A percentile compares a stretch with the other conserved stretches of the same genome.
phyloP scores from a whole-genome alignment of 2,329 filamentous ascomycete species.

The Dothidotthia symphoricarpi region DNA sequence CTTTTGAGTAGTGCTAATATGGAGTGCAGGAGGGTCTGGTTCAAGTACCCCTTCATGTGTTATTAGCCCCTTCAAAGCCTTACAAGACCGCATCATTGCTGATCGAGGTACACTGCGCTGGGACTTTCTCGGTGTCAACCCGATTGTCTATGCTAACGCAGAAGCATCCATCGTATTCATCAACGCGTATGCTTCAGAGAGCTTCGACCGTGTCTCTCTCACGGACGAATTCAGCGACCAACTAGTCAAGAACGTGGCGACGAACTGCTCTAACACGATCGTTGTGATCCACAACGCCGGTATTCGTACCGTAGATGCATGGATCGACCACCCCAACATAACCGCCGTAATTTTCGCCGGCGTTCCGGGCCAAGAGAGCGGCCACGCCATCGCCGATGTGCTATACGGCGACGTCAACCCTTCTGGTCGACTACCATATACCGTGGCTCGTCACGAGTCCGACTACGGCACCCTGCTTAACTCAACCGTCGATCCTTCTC shows the following conservation, averaged over 20 bases:
- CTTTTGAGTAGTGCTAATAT: constrained; percentile 40
- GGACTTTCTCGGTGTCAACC: constrained; percentile 36
- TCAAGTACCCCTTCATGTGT: constrained; percentile 43
- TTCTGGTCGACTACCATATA: constrained; percentile 72
- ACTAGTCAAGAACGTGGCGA: constrained; percentile 48
- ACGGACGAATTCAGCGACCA: constrained; percentile 23
- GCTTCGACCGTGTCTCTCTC: constrained; percentile 25
- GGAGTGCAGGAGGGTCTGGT: constrained; percentile 41
- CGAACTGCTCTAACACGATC: constrained; percentile 51
- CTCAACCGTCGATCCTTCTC: constrained; percentile 35
- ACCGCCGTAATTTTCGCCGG: constrained; percentile 80
- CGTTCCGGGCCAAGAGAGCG: constrained; percentile 76
- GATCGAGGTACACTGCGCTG: constrained; percentile 36
- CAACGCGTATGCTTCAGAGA: constrained; percentile 51
- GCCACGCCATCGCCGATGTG: constrained; percentile 72
- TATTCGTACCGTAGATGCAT: constrained; percentile 71
- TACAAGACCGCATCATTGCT: constrained; percentile 31
- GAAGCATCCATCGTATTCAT: constrained; percentile 57
- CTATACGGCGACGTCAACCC: constrained; percentile 77
- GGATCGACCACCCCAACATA: constrained; percentile 71
- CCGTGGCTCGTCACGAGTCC: constrained; percentile 65
- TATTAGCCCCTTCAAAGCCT: constrained; percentile 44
- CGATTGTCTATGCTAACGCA: constrained; percentile 31
- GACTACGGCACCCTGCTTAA: constrained; percentile 67
- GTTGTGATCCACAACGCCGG: constrained; percentile 47